Conservation (phyloP, 352 stramenopile species). For the Globisporangium spiculum region DNA sequence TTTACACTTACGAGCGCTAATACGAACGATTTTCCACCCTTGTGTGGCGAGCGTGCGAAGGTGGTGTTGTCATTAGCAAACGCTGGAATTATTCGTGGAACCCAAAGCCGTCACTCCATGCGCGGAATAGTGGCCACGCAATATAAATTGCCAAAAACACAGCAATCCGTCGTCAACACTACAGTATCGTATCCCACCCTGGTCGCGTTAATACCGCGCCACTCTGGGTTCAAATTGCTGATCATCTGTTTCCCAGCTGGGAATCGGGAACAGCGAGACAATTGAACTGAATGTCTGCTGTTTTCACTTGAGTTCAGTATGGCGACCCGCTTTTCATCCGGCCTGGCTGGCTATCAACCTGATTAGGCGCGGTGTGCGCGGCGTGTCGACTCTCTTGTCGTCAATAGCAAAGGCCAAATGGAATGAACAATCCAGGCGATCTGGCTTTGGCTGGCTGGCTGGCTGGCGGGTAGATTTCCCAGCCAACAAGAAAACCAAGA, state of each 20-base stretch:
- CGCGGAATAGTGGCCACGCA: not conserved
- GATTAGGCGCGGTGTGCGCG: not conserved
- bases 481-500: not conserved
- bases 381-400: not conserved
- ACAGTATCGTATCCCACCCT: not conserved
- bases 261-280: slow-evolving; percentile 1
- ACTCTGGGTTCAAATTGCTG: slow-evolving; percentile 2
- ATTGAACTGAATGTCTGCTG: slow-evolving; percentile 7
- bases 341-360: not conserved
- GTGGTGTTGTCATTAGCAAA: not conserved
- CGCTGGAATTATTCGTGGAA: not conserved
- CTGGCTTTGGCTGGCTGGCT: not conserved
- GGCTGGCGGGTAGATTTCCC: not conserved
- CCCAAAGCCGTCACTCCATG: not conserved
- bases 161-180: not conserved
- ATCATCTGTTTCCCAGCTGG: slow-evolving; percentile 7
- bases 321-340: not conserved
- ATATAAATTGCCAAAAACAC: not conserved
- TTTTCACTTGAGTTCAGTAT: slow-evolving; percentile 14
- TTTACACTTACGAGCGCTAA: not conserved
- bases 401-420: not conserved
- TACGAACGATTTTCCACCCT: not conserved
- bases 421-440: not conserved
- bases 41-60: not conserved
- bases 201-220: not conserved